phyloP scores from a whole-genome alignment of 495 filamentous ascomycete species.

The Lepidopterella palustris region DNA sequence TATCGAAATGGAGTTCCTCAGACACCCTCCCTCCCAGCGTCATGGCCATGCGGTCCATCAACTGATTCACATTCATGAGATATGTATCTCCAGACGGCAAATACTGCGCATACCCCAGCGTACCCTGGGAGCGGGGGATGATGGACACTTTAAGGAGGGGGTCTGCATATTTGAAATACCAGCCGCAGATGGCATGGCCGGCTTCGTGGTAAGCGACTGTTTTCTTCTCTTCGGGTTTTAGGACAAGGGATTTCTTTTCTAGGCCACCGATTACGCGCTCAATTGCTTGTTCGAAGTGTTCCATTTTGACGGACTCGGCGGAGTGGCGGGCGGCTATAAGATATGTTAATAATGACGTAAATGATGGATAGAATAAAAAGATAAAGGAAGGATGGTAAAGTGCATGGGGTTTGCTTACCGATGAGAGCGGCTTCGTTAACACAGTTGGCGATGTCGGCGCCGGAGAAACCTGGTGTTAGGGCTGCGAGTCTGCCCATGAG shows the following conservation, averaged over 20 bases:
- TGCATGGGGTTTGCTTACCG: too few species aligned
- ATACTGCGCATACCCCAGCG: conserved; percentile 93
- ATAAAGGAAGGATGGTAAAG: too few species aligned
- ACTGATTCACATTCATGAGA: conserved; percentile 87
- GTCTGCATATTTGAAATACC: conserved; percentile 95
- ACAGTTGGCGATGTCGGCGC: conserved; percentile 96
- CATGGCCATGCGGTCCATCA: conserved; percentile 99
- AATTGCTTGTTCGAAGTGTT: conserved; percentile 93
- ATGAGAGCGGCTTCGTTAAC: conserved; percentile 96
- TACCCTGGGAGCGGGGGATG: conserved; percentile 90
- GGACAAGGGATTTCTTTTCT: conserved; percentile 91
- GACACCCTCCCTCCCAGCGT: conserved; percentile 89
- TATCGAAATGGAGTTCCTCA: conserved; percentile 93
- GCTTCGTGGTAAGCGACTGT: conserved; percentile 98
- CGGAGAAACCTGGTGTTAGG: conserved; percentile 90
- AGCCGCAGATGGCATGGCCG: conserved; percentile 95
- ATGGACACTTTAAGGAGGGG: conserved; percentile 97
- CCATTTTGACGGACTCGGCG: conserved; percentile 70
- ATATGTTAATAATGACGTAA: conserved; percentile 33
- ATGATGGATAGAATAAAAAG: background rate
- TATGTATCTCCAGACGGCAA: conserved; percentile 86
- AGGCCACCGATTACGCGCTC: conserved; percentile 94
- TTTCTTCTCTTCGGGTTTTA: conserved; percentile 86
- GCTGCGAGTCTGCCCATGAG: conserved; percentile 81
- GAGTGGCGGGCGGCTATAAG: conserved; percentile 74